A percentile compares a stretch with the other conserved stretches of the same genome.
Conservation (phyloP, 306 rosid species). For the Cucumis hystrix region DNA sequence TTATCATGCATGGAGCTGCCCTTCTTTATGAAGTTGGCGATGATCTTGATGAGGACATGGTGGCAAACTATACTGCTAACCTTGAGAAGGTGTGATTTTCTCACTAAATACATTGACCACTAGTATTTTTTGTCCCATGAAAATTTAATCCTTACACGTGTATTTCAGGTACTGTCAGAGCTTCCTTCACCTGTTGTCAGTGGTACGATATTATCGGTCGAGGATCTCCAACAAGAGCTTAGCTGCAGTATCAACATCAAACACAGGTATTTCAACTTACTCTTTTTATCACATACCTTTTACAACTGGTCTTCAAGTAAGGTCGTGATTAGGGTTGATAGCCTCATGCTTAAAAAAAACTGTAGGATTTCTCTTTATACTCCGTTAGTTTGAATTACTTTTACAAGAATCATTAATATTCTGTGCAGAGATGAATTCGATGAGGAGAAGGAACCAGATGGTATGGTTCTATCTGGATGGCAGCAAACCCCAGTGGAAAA, state of each 20-base stretch:
- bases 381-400: background rate
- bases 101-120: conserved; percentile 2
- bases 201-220: conserved; percentile 68
- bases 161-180: conserved; percentile 63
- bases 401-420: background rate
- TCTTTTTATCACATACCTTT: background rate
- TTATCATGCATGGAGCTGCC: conserved; percentile 60
- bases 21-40: conserved; percentile 94
- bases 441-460: conserved; percentile 97
- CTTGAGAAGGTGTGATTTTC: conserved; percentile 61
- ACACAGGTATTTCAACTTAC: conserved; percentile 51
- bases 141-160: background rate
- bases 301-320: too few species aligned
- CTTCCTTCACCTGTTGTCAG: conserved; percentile 70
- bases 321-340: background rate
- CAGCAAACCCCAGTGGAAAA: conserved; percentile 44
- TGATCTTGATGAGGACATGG: conserved; percentile 72
- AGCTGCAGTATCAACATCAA: conserved; percentile 71
- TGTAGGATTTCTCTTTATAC: background rate
- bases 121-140: background rate
- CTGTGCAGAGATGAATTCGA: conserved; percentile 76
- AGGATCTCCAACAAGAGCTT: conserved; percentile 83
- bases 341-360: background rate
- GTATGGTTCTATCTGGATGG: conserved; percentile 90
- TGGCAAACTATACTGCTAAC: conserved; percentile 60